Evolutionary conservation across 805 yeast species (phyloP), one percentile per base, ranked within the genome.

Genomic region (Sungouiozyma ichnusensis): DNA sequence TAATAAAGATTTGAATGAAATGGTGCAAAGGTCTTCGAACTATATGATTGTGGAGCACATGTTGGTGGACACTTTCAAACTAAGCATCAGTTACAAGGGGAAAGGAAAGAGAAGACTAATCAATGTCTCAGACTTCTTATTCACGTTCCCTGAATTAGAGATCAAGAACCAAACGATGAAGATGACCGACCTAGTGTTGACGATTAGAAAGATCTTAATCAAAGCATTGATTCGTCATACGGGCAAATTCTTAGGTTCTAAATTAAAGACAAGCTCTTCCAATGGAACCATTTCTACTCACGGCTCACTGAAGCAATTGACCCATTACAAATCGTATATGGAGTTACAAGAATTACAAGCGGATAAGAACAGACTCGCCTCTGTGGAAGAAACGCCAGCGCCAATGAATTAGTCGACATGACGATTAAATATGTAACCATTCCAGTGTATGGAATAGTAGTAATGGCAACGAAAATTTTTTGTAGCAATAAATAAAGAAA

Each of bases 211-310:
- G 53, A 78, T 77, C 32, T 53, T 81, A n/a, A 62, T 78, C 33
- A 77, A 72, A 54, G 67, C 79, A 1, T 60, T 81, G 16, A 50
- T 81, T 41, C 68, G 67, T 37, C 86, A 82, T 51, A 72, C 88
- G 0, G 96, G 95, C 3, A 77, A 80, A 44, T 74, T 90, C 39
- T 56, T 88, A 31, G 79, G 82, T n/a, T 85, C 85, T 56, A 86
- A 85, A 61, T 64, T 90, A 31, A 66, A 42, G 36, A 48, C 46
- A 9, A 35, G 46, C 2, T 29, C 40, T 1, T 15, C 42, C 2
- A 43, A 47, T 9, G 16, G 24, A 3, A 39, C 38, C 16, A 11
- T 37, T 3, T 39, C 20, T 14, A 20, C 43, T 9, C 34, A 40
- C 14, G 17, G 41, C 6, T 38, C 45, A 6, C 33, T 50, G 20